Evolutionary conservation across 495 filamentous ascomycete genomes (phyloP).

Genomic region (Talaromyces wortmannii): DNA sequence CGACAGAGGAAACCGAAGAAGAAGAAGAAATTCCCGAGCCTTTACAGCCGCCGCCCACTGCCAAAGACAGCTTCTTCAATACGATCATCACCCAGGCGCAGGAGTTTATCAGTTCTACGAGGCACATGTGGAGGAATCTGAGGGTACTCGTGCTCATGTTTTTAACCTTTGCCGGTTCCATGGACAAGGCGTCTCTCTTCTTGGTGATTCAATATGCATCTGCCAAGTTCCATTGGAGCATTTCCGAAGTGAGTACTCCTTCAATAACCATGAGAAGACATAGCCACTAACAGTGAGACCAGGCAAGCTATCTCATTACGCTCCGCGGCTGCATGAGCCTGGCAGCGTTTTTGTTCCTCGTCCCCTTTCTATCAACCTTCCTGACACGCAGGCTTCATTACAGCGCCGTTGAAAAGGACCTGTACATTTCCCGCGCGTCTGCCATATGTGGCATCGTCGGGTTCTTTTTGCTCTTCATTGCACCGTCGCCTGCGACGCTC

Average conservation of each 20-base stretch:
- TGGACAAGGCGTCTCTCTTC: conserved; percentile 20
- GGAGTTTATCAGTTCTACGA: neutral
- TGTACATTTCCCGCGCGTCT: conserved; percentile 18
- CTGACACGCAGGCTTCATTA: conserved; percentile 19
- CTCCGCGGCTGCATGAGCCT: conserved; percentile 28
- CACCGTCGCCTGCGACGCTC: conserved; percentile 15
- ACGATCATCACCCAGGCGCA: conserved; percentile 17
- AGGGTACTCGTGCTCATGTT: conserved; percentile 22
- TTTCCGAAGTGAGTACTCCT: conserved; percentile 19
- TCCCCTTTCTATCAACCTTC: conserved; percentile 15
- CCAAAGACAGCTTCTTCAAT: neutral
- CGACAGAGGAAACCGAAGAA: conserved; percentile 2
- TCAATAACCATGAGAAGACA: neutral
- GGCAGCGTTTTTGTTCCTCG: conserved; percentile 17
- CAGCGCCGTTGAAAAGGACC: conserved; percentile 21
- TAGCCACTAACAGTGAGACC: neutral
- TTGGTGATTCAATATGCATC: conserved; percentile 33
- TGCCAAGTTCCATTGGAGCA: conserved; percentile 33
- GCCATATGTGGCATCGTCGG: conserved; percentile 8
- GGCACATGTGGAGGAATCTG: conserved; percentile 23
- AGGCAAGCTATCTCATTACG: conserved; percentile 35
- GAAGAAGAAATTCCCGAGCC: neutral
- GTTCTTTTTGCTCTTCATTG: conserved; percentile 22
- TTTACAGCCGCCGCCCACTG: neutral
- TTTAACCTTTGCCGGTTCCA: conserved; percentile 18